Evolutionary conservation across 164 flowering plant genomes (phyloP), one percentile per base, ranked within the genome.

Genomic region (Magnolia sinica): DNA sequence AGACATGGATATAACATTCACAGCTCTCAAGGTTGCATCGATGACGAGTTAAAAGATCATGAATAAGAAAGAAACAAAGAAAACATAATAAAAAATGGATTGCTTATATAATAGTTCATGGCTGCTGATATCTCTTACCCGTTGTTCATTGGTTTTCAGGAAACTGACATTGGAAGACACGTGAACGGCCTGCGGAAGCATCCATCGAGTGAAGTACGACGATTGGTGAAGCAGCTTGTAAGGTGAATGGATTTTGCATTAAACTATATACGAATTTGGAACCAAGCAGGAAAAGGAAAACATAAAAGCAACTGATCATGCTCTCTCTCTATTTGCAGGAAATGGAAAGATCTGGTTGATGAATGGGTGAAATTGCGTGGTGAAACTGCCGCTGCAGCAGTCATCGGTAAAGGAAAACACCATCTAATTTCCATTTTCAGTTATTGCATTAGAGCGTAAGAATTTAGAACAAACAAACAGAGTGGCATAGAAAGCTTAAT

Each of bases 291-390:
- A n/a, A 8, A n/a, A 71, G 2, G 29, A 16, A 50, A 20, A 8
- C 11, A 50, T n/a, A 19, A 13, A 23, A 72, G 22, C 45, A 23
- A 9, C 63, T 20, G 64, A 11, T 45, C 9, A 19, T 74, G 59
- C 20, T 50, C 65, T 45, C 11, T 24, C 3, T 52, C 79, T 64
- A 52, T 66, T 68, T 73, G 29, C 86, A 96, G 99, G 83, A 96
- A 89, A 83, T 94, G 99, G 99, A 96, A 93, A 78, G 95, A 89
- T 24, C 78, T 87, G 65, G 99, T 96, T n/a, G 98, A 94, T 81
- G 92, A 94, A 77, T 93, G 97, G 98, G 95, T 94, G 83, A 92
- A 78, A 81, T 74, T 79, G 74, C 87, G 88, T 79, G 87, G 89
- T 50, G 90, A 83, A 50, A 72, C 22, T 20, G 83, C 83, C 66